Conservation (phyloP, 164 flowering plant genomes). For the Magnolia sinica region DNA sequence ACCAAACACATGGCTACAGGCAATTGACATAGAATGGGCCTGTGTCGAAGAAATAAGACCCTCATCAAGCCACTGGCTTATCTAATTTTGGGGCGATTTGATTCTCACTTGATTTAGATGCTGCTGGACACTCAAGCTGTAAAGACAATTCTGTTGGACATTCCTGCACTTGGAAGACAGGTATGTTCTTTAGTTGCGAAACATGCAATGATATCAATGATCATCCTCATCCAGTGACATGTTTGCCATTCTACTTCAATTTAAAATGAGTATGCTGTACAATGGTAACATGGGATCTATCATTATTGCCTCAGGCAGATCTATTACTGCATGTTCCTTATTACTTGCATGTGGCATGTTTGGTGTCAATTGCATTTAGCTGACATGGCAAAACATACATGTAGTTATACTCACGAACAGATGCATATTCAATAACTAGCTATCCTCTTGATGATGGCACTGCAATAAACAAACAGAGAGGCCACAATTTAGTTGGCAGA, state of each 20-base stretch:
- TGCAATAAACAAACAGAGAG: too few relatives aligned
- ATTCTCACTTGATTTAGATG: constrained; percentile 55
- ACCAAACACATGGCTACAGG: not conserved
- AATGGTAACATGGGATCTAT: not conserved
- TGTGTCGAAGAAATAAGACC: not conserved
- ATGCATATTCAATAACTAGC: not conserved
- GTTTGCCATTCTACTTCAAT: not conserved
- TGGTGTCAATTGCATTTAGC: not conserved
- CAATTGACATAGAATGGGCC: not conserved
- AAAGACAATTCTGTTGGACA: constrained; percentile 88
- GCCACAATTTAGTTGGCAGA: not conserved
- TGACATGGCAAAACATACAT: not conserved
- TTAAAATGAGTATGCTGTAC: not conserved
- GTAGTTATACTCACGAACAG: not conserved
- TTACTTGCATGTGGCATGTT: not conserved
- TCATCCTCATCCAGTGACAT: not conserved
- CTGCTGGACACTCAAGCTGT: constrained; percentile 96
- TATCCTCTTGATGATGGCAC: not conserved
- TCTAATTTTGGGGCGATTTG: constrained; percentile 1
- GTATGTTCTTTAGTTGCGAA: constrained; percentile 24
- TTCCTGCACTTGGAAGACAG: constrained; percentile 89
- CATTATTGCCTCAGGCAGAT: too few relatives aligned
- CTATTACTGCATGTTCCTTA: not conserved
- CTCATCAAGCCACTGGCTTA: not conserved
- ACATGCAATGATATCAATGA: too few relatives aligned